Percentiles rank a stretch among this genome's conserved stretches.
Conservation (phyloP, 1,139 yeast genomes). For the Pichia cactophila region DNA sequence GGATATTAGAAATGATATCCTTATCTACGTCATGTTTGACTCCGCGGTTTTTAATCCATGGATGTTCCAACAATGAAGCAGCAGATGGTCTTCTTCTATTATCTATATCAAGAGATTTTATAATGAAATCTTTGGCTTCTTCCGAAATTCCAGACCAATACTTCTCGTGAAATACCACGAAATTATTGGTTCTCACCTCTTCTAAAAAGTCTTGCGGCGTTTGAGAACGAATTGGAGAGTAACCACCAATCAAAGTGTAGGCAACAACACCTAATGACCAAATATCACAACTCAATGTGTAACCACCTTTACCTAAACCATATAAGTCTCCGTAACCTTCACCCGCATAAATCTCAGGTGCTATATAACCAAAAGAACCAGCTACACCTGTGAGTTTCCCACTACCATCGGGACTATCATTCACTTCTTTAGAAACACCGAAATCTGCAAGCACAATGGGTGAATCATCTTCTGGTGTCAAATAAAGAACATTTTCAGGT, state of each 20-base stretch:
- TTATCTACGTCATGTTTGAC: constrained; percentile 13
- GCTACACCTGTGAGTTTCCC: constrained; percentile 60
- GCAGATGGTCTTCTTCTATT: constrained; percentile 81
- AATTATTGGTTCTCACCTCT: constrained; percentile 63
- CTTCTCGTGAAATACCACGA: constrained; percentile 76
- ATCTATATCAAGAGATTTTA: constrained; percentile 69
- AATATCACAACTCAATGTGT: constrained; percentile 51
- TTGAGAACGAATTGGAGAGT: constrained; percentile 86
- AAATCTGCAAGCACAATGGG: constrained; percentile 52
- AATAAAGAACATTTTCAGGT: constrained; percentile 61
- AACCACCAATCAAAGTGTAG: constrained; percentile 84
- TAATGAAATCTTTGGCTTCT: constrained; percentile 77
- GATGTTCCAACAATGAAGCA: constrained; percentile 61
- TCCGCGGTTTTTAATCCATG: constrained; percentile 63
- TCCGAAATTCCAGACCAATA: constrained; percentile 77
- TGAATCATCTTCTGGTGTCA: constrained; percentile 39
- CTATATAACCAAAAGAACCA: constrained; percentile 54
- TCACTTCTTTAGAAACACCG: constrained; percentile 44
- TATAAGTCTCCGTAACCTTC: constrained; percentile 33
- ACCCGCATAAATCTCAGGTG: constrained; percentile 51
- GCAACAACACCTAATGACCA: constrained; percentile 66
- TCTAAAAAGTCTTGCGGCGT: constrained; percentile 70
- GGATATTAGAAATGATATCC: constrained; percentile 34
- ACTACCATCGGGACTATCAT: constrained; percentile 33
- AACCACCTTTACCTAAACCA: constrained; percentile 46